Percentiles rank a stretch among this genome's conserved stretches.
Evolutionary conservation across 2,329 filamentous ascomycete species (phyloP).

Genomic region (Pseudonectria foliicola): DNA sequence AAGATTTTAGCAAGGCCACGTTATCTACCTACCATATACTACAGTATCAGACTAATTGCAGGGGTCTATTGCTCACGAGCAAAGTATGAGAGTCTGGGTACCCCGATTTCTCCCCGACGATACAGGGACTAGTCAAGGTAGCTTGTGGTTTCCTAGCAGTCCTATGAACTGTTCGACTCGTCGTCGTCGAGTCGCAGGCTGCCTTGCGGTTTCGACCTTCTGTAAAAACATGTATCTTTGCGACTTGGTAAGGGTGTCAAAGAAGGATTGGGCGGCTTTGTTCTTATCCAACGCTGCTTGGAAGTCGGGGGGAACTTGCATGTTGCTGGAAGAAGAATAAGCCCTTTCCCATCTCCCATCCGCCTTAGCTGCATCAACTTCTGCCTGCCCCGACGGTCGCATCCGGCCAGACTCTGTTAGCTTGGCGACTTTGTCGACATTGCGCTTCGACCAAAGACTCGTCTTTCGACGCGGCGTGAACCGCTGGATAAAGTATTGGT

Average conservation of each 20-base stretch:
- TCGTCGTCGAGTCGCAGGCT: slow-evolving; percentile 26
- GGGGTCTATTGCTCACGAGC: background rate
- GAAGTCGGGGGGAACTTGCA: slow-evolving; percentile 43
- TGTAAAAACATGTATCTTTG: slow-evolving; percentile 40
- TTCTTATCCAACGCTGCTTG: slow-evolving; percentile 31
- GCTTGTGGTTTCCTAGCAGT: slow-evolving; percentile 26
- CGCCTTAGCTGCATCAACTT: slow-evolving; percentile 46
- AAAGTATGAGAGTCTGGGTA: no score
- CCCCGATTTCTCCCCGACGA: no score
- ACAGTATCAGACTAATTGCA: background rate
- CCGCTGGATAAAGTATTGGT: slow-evolving; percentile 43
- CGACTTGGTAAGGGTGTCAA: slow-evolving; percentile 35
- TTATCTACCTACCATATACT: no score
- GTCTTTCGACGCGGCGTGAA: slow-evolving; percentile 50
- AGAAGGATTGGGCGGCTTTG: slow-evolving; percentile 30
- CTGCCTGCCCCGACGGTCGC: slow-evolving; percentile 37
- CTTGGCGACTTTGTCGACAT: slow-evolving; percentile 43
- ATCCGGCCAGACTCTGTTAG: slow-evolving; percentile 42
- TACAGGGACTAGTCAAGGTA: slow-evolving; percentile 18
- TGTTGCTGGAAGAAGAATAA: slow-evolving; percentile 43
- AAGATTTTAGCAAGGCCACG: no score
- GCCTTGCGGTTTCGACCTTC: slow-evolving; percentile 36
- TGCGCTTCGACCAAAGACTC: slow-evolving; percentile 54
- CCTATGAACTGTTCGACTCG: slow-evolving; percentile 36
- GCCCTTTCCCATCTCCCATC: slow-evolving; percentile 54